These are phyloP conservation scores for Mycena amicta DNA, from an alignment of 768 basidiomycete species.

Conservation along the genomic window DNA sequence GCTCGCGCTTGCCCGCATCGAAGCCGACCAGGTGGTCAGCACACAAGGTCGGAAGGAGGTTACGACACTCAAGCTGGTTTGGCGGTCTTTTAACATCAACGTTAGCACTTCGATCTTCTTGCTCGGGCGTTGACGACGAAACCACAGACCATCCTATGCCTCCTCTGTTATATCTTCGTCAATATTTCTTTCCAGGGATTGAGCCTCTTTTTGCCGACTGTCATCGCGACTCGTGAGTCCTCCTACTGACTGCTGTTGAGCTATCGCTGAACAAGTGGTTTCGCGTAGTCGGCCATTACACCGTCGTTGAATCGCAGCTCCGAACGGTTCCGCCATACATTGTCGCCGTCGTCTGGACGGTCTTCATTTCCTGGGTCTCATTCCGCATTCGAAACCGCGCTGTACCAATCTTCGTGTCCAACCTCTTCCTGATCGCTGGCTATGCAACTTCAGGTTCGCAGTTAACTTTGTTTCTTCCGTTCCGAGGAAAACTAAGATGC, in stretches of 20 bases:
- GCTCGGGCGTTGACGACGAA: neutral
- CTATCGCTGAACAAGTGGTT: too few relatives aligned
- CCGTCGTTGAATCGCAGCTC: constrained; percentile 47
- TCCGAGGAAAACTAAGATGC: too few relatives aligned
- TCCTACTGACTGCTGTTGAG: too few relatives aligned
- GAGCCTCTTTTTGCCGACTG: constrained; percentile 49
- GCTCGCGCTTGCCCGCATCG: constrained; percentile 38
- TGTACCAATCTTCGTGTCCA: constrained; percentile 37
- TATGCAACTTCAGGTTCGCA: constrained; percentile 47
- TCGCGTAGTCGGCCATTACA: constrained; percentile 42
- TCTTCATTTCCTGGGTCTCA: constrained; percentile 37
- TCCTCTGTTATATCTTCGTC: constrained; percentile 34
- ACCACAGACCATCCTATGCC: constrained; percentile 33
- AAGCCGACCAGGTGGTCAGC: constrained; percentile 34
- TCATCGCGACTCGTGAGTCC: constrained; percentile 47
- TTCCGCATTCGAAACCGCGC: constrained; percentile 40
- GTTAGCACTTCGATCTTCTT: constrained; percentile 19
- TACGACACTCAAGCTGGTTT: constrained; percentile 32
- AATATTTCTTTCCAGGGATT: constrained; percentile 49
- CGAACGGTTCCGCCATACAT: constrained; percentile 52
- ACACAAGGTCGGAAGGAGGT: constrained; percentile 32
- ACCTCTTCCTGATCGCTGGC: constrained; percentile 41
- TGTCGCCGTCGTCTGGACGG: constrained; percentile 43
- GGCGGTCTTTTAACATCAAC: constrained; percentile 35
- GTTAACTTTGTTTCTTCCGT: too few relatives aligned